These are phyloP conservation scores for Pseudisothecium myosuroides DNA, from an alignment of 225 moss, liverwort and hornwort genomes.

Conservation along the genomic window DNA sequence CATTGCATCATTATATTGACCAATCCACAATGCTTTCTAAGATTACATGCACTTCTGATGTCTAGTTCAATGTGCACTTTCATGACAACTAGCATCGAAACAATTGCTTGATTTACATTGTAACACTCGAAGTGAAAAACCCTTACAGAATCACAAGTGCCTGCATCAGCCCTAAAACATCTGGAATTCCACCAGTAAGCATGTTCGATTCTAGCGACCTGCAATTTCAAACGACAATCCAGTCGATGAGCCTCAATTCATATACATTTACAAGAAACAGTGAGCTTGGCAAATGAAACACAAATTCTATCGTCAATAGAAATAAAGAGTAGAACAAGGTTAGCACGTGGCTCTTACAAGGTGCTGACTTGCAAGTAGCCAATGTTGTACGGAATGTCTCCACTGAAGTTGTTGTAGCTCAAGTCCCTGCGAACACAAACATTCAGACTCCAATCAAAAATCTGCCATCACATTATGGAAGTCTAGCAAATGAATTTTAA, in stretches of 20 bases:
- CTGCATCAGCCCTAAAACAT: slow-evolving; percentile 55
- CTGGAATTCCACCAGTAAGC: slow-evolving; percentile 44
- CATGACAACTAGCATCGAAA: neutral
- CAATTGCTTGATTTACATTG: neutral
- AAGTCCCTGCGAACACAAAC: slow-evolving; percentile 19
- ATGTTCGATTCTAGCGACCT: slow-evolving; percentile 49
- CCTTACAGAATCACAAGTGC: slow-evolving; percentile 53
- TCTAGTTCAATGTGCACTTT: neutral
- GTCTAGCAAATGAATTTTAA: neutral
- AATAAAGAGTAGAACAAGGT: neutral
- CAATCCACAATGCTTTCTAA: neutral
- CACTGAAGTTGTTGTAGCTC: slow-evolving; percentile 41
- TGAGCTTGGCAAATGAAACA: neutral
- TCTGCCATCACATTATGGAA: neutral
- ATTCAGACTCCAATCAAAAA: neutral
- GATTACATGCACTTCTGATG: neutral
- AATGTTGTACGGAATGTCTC: slow-evolving; percentile 47
- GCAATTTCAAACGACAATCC: neutral
- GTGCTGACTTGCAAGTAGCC: slow-evolving; percentile 62
- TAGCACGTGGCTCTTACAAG: slow-evolving; percentile 17
- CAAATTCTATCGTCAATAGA: neutral
- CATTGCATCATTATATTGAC: neutral
- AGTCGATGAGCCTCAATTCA: neutral
- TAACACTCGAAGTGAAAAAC: neutral
- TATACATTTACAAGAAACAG: neutral